Percentiles rank a stretch among this genome's conserved stretches.
phyloP scores from a whole-genome alignment of 2,329 filamentous ascomycete species.

The Phialemoniopsis sp. region DNA sequence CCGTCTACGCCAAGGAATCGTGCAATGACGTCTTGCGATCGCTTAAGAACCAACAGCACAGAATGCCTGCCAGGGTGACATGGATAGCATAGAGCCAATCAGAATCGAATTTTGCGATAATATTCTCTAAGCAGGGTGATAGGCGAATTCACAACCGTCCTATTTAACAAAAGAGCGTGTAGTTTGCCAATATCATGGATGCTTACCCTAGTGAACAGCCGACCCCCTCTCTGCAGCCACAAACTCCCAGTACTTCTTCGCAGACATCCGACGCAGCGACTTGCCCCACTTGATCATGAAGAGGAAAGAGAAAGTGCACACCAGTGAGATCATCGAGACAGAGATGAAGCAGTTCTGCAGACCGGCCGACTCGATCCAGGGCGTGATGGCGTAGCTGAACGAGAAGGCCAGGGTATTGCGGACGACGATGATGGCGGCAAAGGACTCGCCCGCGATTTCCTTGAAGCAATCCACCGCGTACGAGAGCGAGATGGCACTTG shows the following conservation, averaged over 20 bases:
- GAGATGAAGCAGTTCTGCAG: conserved; percentile 26
- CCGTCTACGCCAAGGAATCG: no score
- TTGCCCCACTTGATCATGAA: conserved; percentile 25
- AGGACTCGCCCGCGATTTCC: conserved; percentile 17
- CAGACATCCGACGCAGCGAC: conserved; percentile 10
- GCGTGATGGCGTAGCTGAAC: conserved; percentile 25
- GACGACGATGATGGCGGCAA: conserved; percentile 16
- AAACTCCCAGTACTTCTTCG: conserved; percentile 5
- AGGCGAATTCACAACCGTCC: no score
- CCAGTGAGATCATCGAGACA: conserved; percentile 21
- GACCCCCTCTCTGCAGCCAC: neutral
- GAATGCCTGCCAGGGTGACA: no score
- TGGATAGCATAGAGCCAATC: no score
- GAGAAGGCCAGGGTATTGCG: conserved; percentile 20
- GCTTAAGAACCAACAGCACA: no score
- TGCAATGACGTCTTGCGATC: no score
- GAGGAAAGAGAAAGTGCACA: conserved; percentile 17
- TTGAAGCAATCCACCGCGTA: conserved; percentile 37
- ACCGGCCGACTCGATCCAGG: conserved; percentile 24
- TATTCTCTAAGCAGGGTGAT: no score
- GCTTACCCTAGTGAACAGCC: no score
- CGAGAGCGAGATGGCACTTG: conserved; percentile 29
- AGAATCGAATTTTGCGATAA: no score
- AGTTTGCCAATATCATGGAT: no score
- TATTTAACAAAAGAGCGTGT: no score